Base-by-base conservation (phyloP, 2,329 filamentous ascomycete genomes). In the Sphaceloma murrayae region DNA sequence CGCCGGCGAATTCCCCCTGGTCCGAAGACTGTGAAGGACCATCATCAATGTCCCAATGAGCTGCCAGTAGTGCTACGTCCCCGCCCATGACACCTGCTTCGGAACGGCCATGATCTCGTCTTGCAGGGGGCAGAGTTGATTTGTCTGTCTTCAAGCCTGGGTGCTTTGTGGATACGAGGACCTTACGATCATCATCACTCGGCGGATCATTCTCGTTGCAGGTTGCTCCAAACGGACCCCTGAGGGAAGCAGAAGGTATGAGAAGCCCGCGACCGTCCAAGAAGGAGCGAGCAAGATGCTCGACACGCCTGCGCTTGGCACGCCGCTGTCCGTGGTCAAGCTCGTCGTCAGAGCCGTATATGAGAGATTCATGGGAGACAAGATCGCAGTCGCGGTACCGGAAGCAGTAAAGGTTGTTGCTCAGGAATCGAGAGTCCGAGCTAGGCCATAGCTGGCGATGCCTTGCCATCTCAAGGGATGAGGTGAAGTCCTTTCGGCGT, bases 171-270 rank as follows among this genome's bases (percentile, higher is more conserved):
- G n/a, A n/a, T n/a, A n/a, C n/a, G n/a, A n/a, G n/a, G n/a, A n/a
- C n/a, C n/a, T n/a, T n/a, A n/a, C n/a, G n/a, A n/a, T n/a, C n/a
- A n/a, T n/a, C n/a, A n/a, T 47, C 17, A 43, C 46, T 34, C 34
- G 46, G 13, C 8, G 36, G 36, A 29, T 40, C 27, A 11, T 40
- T 40, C 8, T 40, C 36, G 49, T 31, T 16, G 24, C 29, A 31
- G 51, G 18, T 33, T 47, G 43, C 44, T 27, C 36, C 67, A 51
- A 84, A 81, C 0, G 80, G 81, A 0, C 80, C 81, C 48, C 63
- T 69, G 2, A 85, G 63, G 4, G 63, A 60, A 5, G 80, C 73
- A 9, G 81, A 80, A 2, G 78, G 57, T 2, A 87, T 66, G 17
- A 72, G 54, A 0, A 80, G 70, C 2, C 67, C 56, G 21, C 68